Conservation (phyloP, 2,329 filamentous ascomycete species). For the Chrysoporthe puriensis region DNA sequence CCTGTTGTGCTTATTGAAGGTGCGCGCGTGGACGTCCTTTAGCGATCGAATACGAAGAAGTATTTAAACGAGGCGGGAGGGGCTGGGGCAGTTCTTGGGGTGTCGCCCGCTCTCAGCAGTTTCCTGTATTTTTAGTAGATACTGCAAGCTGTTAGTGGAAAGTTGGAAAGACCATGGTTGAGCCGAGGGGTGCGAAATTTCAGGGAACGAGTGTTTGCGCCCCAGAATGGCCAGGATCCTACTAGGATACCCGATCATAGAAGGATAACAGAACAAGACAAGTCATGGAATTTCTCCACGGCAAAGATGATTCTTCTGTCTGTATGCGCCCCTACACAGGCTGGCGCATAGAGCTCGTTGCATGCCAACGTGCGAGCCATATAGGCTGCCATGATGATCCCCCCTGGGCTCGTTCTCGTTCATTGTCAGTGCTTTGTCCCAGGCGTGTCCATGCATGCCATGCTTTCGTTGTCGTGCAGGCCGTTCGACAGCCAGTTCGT, state of each 20-base stretch:
- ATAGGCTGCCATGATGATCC: background rate
- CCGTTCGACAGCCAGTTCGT: background rate
- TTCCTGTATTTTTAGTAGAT: background rate
- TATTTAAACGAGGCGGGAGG: background rate
- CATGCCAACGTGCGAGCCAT: background rate
- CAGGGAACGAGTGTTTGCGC: background rate
- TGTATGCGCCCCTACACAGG: background rate
- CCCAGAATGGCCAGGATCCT: background rate
- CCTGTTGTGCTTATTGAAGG: too few species aligned
- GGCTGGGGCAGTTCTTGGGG: too few species aligned
- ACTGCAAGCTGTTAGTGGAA: slow-evolving; percentile 2
- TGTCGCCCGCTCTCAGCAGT: background rate
- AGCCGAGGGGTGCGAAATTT: background rate
- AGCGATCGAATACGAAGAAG: too few species aligned
- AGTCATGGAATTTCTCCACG: background rate
- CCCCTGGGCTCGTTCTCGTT: background rate
- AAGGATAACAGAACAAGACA: background rate
- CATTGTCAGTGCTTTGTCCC: background rate
- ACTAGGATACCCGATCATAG: background rate
- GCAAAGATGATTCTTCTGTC: slow-evolving; percentile 7
- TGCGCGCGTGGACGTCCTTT: too few species aligned
- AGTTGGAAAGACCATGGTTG: background rate
- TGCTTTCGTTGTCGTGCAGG: background rate
- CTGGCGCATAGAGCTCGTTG: background rate
- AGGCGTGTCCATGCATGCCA: background rate